These are phyloP conservation scores for Amphirosellinia nigrospora DNA, from an alignment of 495 filamentous ascomycete species.

Conservation along the genomic window DNA sequence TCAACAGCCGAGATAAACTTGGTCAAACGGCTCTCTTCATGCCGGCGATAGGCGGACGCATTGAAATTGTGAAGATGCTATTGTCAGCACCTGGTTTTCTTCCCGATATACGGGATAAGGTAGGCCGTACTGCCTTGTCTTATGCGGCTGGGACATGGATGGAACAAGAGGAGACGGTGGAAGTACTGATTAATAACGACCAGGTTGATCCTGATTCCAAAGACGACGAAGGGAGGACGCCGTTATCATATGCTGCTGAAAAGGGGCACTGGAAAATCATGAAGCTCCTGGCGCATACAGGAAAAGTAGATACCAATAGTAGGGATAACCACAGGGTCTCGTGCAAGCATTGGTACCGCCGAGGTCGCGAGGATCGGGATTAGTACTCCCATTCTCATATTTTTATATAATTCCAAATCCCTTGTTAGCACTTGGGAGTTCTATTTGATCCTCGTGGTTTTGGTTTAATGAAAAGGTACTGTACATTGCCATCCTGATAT, in stretches of 20 bases:
- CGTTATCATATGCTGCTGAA: neutral
- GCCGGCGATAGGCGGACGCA: neutral
- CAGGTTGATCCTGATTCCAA: neutral
- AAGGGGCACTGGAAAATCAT: neutral
- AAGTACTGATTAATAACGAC: neutral
- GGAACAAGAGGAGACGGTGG: neutral
- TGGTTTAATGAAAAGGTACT: neutral
- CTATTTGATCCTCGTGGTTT: neutral
- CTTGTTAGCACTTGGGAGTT: neutral
- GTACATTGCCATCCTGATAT: neutral
- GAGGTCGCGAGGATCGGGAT: neutral
- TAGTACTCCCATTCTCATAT: no score
- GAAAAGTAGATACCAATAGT: neutral
- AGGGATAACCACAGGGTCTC: neutral
- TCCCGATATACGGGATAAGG: neutral
- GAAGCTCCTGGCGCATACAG: neutral
- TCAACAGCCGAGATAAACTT: neutral
- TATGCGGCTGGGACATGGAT: neutral
- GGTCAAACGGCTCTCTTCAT: neutral
- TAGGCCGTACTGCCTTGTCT: neutral
- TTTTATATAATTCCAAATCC: no score
- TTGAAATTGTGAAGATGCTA: neutral
- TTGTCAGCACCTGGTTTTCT: neutral
- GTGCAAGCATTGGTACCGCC: neutral
- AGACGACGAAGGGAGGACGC: neutral